Evolutionary conservation across 2,329 filamentous ascomycete species (phyloP), one percentile per base, ranked within the genome.

Genomic region (Colletotrichum theobromicola): DNA sequence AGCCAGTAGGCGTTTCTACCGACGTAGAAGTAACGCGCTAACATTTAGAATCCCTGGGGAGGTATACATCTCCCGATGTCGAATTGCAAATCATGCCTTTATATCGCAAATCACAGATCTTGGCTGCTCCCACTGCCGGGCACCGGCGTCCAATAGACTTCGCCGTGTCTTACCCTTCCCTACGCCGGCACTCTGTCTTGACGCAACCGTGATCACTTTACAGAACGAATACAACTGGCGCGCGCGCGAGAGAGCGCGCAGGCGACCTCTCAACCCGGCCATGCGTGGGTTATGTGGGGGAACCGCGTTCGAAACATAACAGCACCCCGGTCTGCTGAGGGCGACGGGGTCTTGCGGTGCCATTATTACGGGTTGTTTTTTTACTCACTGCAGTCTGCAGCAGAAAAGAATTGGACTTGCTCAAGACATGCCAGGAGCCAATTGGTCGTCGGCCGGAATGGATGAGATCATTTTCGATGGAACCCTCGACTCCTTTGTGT

Each of bases 391-490:
- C 35, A 37, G 15, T 46, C 42, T 50, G 24, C 21, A 28, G 24
- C n/a, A 32, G 21, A 55, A 34, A 34, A 42, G 18, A 53, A 68
- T 9, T 62, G 21, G 42, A 57, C 32, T 37, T 8, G 28, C 28
- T 61, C 30, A 34, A 21, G 32, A 50, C 42, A 42, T 57, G n/a
- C 35, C 28, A 46, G 24, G 16, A 30, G 42, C 61, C 61, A 50
- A 74, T 74, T 67, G 63, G 57, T 18, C 63, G 62, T 24, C 21
- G 53, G 13, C 21, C 21, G 35, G n/a, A 37, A 30, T 66, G 57
- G 26, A 67, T 72, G 72, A 75, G 72, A 60, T 75, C 72, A 72
- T 72, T 74, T 57, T 60, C n/a, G 71, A 75, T 63, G 72, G 72
- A 66, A 57, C 53, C 53, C 55, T 28, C 28, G 30, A 32, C 37